Percentiles rank a stretch among this genome's conserved stretches.
These are phyloP conservation scores for Leucaena leucocephala DNA, from an alignment of 306 rosid genomes.

Conservation along the genomic window DNA sequence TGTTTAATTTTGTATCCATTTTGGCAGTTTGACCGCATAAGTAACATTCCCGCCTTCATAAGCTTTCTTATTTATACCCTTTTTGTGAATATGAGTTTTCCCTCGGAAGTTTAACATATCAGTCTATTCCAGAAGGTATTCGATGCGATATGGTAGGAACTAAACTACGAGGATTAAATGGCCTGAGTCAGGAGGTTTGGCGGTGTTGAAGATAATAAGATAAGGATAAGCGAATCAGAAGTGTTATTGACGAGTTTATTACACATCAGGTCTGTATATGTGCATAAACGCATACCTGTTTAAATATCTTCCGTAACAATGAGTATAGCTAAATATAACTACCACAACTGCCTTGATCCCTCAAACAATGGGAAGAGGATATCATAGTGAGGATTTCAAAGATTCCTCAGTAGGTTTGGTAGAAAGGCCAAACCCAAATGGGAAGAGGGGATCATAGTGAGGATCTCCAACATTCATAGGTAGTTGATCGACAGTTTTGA, in stretches of 20 bases:
- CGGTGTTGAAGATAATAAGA: too few relatives aligned
- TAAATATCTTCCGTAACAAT: too few relatives aligned
- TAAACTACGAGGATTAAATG: background rate
- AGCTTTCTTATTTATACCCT: too few relatives aligned
- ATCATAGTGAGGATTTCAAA: background rate
- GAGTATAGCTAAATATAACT: background rate
- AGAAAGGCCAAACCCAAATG: slow-evolving; percentile 55
- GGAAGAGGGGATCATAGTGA: slow-evolving; percentile 55
- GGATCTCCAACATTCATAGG: slow-evolving; percentile 60
- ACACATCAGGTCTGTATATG: background rate
- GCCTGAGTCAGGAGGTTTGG: too few relatives aligned
- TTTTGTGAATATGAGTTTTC: background rate
- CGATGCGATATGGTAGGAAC: background rate
- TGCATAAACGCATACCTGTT: too few relatives aligned
- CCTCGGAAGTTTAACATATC: background rate
- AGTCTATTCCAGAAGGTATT: too few relatives aligned
- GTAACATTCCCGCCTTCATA: too few relatives aligned
- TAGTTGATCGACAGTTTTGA: slow-evolving; percentile 51
- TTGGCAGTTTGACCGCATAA: too few relatives aligned
- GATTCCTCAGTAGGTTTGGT: slow-evolving; percentile 34
- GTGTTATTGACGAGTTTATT: background rate
- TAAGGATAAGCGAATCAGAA: background rate
- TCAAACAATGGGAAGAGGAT: background rate
- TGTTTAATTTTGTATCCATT: too few relatives aligned
- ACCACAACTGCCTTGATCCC: background rate